A percentile compares a stretch with the other conserved stretches of the same genome.
These are phyloP conservation scores for Mycosarcoma mackinlayi DNA, from an alignment of 1,284 basidiomycete genomes.

Conservation along the genomic window DNA sequence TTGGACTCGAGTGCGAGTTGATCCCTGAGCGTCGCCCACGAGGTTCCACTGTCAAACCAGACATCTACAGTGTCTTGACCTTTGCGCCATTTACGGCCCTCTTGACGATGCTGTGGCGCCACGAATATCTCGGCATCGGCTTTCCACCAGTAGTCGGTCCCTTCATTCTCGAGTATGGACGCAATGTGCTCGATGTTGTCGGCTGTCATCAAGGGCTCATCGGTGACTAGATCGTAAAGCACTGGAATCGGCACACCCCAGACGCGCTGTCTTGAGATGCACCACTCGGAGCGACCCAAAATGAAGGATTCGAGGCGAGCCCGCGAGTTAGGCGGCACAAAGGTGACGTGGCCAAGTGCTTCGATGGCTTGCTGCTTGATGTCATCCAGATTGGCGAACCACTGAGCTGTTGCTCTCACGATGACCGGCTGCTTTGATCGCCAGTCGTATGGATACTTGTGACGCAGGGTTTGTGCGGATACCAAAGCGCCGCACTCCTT, in stretches of 20 bases:
- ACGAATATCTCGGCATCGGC: constrained; percentile 83
- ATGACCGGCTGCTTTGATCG: constrained; percentile 93
- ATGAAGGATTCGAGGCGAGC: constrained; percentile 84
- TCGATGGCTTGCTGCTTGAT: constrained; percentile 82
- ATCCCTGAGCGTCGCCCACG: constrained; percentile 83
- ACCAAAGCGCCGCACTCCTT: constrained; percentile 74
- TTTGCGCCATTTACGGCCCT: constrained; percentile 47
- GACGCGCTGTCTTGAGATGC: constrained; percentile 95
- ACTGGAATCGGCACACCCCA: constrained; percentile 99
- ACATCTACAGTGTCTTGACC: constrained; percentile 97
- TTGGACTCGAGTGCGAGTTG: constrained; percentile 32
- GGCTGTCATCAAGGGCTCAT: constrained; percentile 75
- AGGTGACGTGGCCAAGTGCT: constrained; percentile 79
- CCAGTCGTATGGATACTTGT: constrained; percentile 98
- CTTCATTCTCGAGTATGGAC: constrained; percentile 77
- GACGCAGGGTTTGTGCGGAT: constrained; percentile 77
- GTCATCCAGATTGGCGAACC: constrained; percentile 91
- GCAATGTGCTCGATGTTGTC: constrained; percentile 83
- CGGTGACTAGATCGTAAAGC: constrained; percentile 78
- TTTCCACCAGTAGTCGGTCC: constrained; percentile 90
- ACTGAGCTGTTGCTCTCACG: constrained; percentile 94
- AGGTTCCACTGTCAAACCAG: constrained; percentile 98
- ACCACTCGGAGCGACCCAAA: constrained; percentile 93
- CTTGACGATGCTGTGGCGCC: constrained; percentile 50
- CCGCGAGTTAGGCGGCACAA: constrained; percentile 74